Base-by-base conservation (phyloP, 1,139 yeast genomes). In the Magnusiomyces magnusii region DNA sequence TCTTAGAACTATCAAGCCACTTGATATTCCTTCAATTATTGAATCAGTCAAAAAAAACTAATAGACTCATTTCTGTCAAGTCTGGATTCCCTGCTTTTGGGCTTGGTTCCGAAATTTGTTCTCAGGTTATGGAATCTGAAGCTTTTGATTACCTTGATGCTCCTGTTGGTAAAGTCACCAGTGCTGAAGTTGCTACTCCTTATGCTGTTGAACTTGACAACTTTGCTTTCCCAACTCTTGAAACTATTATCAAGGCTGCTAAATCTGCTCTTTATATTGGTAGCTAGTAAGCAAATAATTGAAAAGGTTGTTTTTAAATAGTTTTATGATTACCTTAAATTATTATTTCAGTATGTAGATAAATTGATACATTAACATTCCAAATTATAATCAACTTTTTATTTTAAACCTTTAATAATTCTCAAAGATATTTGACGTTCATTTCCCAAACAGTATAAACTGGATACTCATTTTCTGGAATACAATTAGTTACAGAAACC, bases 141-240 rank as follows among this genome's bases (percentile, higher is more conserved):
- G 98, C 96, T 60, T 93, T 93, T 69, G 99, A 95, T 78, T 89
- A 91, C 83, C 84, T 95, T 75, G 99, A 95, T 76, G 96, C 99
- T 64, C 99, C 99, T 68, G 93, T 93, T 67, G 96, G 87, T 79
- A 90, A 99, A 82, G 95, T 92, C 71, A 95, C 99, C 62, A 99
- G 99, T 76, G 95, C 98, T 73, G 99, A 95, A 79, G 97, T 92
- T 47, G 99, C 99, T 74, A 95, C 99, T 68, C 99, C 99, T 66
- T 95, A 95, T 75, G 97, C 97, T 68, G 83, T 85, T 76, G 95
- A 87, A 78, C 84, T 95, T 74, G 99, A 95, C 82, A 95, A 88
- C 78, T 89, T 93, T 74, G 97, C 99, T 60, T 93, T 95, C 96
- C 99, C 99, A 75, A 96, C 92, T 75, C 82, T 88, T 62, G 95